Evolutionary conservation across 1,284 basidiomycete species (phyloP), one percentile per base, ranked within the genome.

Genomic region (Ustilago esculenta): DNA sequence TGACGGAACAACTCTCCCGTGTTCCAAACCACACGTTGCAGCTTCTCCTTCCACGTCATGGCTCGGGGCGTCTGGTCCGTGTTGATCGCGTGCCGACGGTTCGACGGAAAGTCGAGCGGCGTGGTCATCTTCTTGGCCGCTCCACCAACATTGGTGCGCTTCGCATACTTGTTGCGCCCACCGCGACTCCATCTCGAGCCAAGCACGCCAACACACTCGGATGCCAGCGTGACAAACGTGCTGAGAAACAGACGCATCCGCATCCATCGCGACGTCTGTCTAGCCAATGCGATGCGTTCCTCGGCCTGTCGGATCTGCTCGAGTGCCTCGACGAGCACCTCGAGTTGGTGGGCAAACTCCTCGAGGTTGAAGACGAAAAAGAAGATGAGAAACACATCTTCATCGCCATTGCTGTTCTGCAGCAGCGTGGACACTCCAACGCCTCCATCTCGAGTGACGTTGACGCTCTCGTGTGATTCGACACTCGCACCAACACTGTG

Each of bases 61-160:
- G 71, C 73, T 9, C 86, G 83, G 0, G 92, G 92, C 0, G 91
- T 92, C 63, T 92, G 90, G 3, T 91, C 85, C 5, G 92, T 93
- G 76, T 92, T 88, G 0, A 90, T 89, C 5, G 90, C 90, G 77
- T 94, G 91, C 0, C 90, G 90, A 15, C 84, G 85, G 47, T 92
- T 87, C 78, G 91, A 91, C 0, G 94, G 92, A 81, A 96, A 95
- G 10, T 83, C 66, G 1, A 82, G 72, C 1, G 72, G 66, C 2
- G 87, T 88, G 3, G 89, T 87, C 20, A 87, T 86, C 36, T 87
- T 66, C 21, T 50, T 60, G 21, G 47, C 27, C 25, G 37, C 45
- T 14, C 44, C 18, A 0, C 45, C 15, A 7, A 25, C 45, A 29
- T 20, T 46, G 5, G 9, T 40, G 8, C 29, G 42, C 27, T 46